Conservation (phyloP, 192 early-diverging fungal species). For the Spizellomyces sp. region DNA sequence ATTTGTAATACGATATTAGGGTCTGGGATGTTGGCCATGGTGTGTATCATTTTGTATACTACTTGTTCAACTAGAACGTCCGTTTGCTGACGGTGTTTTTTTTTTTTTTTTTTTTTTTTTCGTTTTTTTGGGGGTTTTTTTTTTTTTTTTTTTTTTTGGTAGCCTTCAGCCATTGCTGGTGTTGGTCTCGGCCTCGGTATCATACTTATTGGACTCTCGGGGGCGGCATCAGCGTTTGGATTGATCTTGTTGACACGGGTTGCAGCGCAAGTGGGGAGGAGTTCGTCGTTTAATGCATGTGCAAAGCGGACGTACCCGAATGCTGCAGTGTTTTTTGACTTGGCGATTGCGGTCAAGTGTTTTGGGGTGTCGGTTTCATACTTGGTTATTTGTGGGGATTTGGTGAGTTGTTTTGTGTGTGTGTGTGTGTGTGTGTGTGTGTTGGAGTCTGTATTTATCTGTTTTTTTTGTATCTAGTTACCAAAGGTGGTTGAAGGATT, state of each 20-base stretch:
- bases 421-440: too few relatives aligned
- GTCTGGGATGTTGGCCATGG: constrained; percentile 98
- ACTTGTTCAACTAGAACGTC: too few relatives aligned
- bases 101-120: constrained; percentile 8
- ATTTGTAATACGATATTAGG: constrained; percentile 95
- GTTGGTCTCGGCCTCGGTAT: constrained; percentile 84
- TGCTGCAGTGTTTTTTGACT: constrained; percentile 87
- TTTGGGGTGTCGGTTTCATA: constrained; percentile 97
- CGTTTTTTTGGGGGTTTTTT: neutral
- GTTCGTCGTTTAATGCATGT: constrained; percentile 88
- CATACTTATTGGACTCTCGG: constrained; percentile 78
- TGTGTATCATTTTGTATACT: constrained; percentile 30
- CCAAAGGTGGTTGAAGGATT: constrained; percentile 46
- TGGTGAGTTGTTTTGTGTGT: constrained; percentile 64
- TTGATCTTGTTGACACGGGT: constrained; percentile 79
- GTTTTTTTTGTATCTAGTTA: constrained; percentile 25
- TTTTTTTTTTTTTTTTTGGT: constrained; percentile 13
- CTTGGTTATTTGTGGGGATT: constrained; percentile 91
- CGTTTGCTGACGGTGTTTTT: too few relatives aligned
- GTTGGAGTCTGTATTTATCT: neutral
- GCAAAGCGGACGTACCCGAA: constrained; percentile 89
- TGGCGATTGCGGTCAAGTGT: constrained; percentile 98
- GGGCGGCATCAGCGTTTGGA: constrained; percentile 73
- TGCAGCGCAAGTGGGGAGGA: constrained; percentile 78
- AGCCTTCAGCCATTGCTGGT: constrained; percentile 83